These are phyloP conservation scores for Cladosporium colombiae DNA, from an alignment of 2,329 filamentous ascomycete genomes.

Conservation along the genomic window DNA sequence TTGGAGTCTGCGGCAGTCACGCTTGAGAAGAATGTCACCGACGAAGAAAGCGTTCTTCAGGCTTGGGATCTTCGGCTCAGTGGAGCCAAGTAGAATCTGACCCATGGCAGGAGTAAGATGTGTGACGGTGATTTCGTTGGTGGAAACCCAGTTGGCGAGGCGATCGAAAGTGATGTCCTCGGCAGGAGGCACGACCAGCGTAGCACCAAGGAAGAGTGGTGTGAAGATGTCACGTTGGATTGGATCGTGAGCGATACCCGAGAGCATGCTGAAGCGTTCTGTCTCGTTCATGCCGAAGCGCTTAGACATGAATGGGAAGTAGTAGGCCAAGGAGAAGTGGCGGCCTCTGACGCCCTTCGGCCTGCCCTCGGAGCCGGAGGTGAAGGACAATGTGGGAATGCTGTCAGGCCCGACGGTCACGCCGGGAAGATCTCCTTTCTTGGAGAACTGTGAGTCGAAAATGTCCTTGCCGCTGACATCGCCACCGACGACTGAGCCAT, in stretches of 20 bases:
- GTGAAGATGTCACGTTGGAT: conserved; percentile 80
- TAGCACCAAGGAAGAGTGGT: conserved; percentile 80
- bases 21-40: conserved; percentile 83
- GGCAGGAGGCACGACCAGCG: conserved; percentile 73
- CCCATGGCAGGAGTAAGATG: conserved; percentile 97
- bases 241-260: conserved; percentile 74
- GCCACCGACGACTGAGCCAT: conserved; percentile 73
- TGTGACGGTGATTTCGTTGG: conserved; percentile 72
- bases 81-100: conserved; percentile 82
- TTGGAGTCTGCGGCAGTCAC: conserved; percentile 76
- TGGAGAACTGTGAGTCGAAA: conserved; percentile 56
- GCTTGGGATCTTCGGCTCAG: conserved; percentile 63
- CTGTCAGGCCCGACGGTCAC: conserved; percentile 86
- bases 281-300: conserved; percentile 72
- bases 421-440: conserved; percentile 61
- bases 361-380: conserved; percentile 68
- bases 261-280: conserved; percentile 78
- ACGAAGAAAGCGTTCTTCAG: conserved; percentile 87
- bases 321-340: conserved; percentile 82
- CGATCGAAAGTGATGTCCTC: conserved; percentile 86
- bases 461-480: conserved; percentile 61
- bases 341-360: conserved; percentile 87
- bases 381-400: conserved; percentile 67
- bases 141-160: conserved; percentile 84
- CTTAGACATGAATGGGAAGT: conserved; percentile 92